Conservation (phyloP, 495 filamentous ascomycete species). For the Lasiosphaeris hirsuta region DNA sequence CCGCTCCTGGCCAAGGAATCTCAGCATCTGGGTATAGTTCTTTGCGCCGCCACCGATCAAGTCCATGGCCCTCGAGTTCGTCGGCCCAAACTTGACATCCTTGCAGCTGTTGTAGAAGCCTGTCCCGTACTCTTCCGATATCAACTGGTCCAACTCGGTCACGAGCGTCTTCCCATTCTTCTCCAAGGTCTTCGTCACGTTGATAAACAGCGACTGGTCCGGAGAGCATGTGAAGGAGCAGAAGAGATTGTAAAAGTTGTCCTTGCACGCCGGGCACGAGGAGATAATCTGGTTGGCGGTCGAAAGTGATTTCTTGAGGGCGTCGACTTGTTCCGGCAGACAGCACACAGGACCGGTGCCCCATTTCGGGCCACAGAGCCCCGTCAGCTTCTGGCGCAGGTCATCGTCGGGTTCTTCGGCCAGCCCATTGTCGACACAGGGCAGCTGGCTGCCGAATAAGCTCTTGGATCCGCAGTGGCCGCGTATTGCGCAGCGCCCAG, state of each 20-base stretch:
- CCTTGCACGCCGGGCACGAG: conserved; percentile 90
- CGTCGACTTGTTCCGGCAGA: conserved; percentile 73
- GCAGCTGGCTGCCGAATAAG: conserved; percentile 81
- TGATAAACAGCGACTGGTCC: conserved; percentile 91
- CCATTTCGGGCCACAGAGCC: conserved; percentile 86
- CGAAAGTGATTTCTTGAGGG: conserved; percentile 74
- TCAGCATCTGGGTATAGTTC: conserved; percentile 78
- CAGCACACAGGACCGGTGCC: conserved; percentile 79
- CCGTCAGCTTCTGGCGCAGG: conserved; percentile 71
- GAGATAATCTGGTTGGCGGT: conserved; percentile 86
- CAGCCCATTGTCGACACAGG: conserved; percentile 87
- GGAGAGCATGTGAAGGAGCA: conserved; percentile 98
- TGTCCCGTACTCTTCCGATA: conserved; percentile 78
- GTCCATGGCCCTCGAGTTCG: conserved; percentile 87
- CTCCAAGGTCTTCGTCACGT: conserved; percentile 73
- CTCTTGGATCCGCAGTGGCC: conserved; percentile 87
- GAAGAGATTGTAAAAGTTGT: conserved; percentile 97
- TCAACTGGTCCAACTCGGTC: conserved; percentile 85
- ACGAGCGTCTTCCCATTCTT: conserved; percentile 69
- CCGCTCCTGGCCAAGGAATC: conserved; percentile 90
- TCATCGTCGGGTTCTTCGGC: conserved; percentile 68
- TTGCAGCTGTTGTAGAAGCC: conserved; percentile 98
- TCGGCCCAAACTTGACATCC: conserved; percentile 94
- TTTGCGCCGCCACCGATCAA: conserved; percentile 95
- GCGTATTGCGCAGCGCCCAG: conserved; percentile 85